These are phyloP conservation scores for Lachnellula hyalina DNA, from an alignment of 2,329 filamentous ascomycete species.

Conservation along the genomic window DNA sequence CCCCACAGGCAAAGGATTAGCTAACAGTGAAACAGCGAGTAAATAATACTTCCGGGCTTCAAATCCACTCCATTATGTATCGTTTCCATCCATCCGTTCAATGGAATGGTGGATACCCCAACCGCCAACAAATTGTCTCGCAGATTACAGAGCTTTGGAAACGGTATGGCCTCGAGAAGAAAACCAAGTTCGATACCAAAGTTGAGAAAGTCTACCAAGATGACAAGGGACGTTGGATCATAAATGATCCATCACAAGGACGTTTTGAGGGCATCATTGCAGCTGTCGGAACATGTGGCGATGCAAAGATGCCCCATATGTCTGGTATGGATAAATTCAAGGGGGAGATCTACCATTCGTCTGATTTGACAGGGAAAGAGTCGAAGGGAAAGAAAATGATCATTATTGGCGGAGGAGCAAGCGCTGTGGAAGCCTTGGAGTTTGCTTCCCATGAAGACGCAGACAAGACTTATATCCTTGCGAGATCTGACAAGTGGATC, in stretches of 20 bases:
- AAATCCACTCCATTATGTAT: slow-evolving; percentile 85
- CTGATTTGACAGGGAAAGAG: slow-evolving; percentile 64
- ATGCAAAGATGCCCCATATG: slow-evolving; percentile 66
- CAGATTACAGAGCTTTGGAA: slow-evolving; percentile 71
- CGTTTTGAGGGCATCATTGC: slow-evolving; percentile 74
- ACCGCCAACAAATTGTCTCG: slow-evolving; percentile 67
- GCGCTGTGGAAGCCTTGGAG: slow-evolving; percentile 76
- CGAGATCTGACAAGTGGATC: slow-evolving; percentile 80
- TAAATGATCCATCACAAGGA: slow-evolving; percentile 67
- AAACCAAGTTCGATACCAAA: slow-evolving; percentile 65
- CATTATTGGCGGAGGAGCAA: slow-evolving; percentile 74
- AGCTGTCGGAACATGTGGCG: slow-evolving; percentile 75
- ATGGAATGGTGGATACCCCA: slow-evolving; percentile 73
- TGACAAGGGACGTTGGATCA: slow-evolving; percentile 64
- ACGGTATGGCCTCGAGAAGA: slow-evolving; percentile 63
- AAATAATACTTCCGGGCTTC: slow-evolving; percentile 75
- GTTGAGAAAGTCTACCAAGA: slow-evolving; percentile 68
- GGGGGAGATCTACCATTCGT: slow-evolving; percentile 70
- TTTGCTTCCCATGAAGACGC: slow-evolving; percentile 66
- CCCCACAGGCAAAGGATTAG: background rate
- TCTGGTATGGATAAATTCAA: slow-evolving; percentile 67
- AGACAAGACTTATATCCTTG: slow-evolving; percentile 64
- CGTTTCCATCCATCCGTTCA: slow-evolving; percentile 76
- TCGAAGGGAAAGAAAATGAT: slow-evolving; percentile 70
- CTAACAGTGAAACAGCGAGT: slow-evolving; percentile 49